A percentile compares a stretch with the other conserved stretches of the same genome.
These are phyloP conservation scores for Eragrostis nindensis DNA, from an alignment of 176 grass and related monocot species.

Conservation along the genomic window DNA sequence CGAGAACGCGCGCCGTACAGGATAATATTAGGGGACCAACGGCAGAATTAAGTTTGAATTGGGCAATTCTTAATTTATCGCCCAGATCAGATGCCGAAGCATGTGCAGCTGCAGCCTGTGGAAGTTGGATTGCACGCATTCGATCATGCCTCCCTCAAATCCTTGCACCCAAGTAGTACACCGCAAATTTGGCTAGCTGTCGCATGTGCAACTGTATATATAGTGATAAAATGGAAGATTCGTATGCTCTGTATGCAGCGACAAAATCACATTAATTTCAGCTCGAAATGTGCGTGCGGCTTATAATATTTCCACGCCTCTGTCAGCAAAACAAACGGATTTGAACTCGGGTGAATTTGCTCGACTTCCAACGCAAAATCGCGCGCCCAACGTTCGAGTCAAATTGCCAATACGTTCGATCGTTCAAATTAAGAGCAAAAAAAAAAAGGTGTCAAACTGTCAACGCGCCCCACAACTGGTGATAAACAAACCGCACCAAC, in stretches of 20 bases:
- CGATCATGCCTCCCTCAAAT: not conserved
- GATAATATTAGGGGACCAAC: not conserved
- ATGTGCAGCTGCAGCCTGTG: conserved; percentile 1
- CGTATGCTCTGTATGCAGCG: not conserved
- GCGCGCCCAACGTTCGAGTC: not conserved
- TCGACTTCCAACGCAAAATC: not conserved
- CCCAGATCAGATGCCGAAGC: not conserved
- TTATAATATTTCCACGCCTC: too few relatives aligned
- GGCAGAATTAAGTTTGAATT: not conserved
- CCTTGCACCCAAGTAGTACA: not conserved
- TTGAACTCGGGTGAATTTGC: not conserved
- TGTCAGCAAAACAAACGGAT: not conserved
- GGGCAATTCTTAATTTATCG: not conserved
- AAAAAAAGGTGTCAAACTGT: too few relatives aligned
- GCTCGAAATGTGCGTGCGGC: not conserved
- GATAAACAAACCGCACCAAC: not conserved
- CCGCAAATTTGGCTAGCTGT: not conserved
- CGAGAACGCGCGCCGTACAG: not conserved
- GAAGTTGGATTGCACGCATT: not conserved
- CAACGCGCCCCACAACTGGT: too few relatives aligned
- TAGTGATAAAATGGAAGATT: too few relatives aligned
- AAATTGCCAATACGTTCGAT: not conserved
- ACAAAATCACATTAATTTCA: not conserved
- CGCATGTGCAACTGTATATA: not conserved
- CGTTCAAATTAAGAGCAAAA: not conserved